Percentiles rank a stretch among this genome's conserved stretches.
phyloP scores from a whole-genome alignment of 2,329 filamentous ascomycete species.

The Leptographium procerum region DNA sequence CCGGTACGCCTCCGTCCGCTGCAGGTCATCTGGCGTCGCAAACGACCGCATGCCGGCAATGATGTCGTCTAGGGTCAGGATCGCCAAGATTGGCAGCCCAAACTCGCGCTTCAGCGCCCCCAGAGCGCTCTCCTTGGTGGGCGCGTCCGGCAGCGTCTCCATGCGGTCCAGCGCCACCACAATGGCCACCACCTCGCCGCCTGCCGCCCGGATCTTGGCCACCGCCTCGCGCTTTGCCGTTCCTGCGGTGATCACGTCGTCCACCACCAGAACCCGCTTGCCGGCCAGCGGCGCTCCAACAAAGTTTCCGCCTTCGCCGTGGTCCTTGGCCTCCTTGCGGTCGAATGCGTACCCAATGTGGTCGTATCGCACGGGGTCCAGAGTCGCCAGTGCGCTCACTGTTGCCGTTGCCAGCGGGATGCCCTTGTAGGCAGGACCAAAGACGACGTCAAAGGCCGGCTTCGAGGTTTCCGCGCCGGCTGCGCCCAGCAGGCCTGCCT shows the following conservation, averaged over 20 bases:
- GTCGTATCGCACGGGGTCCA: conserved; percentile 37
- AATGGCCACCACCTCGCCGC: conserved; percentile 75
- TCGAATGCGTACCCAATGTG: conserved; percentile 79
- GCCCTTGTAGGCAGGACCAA: conserved; percentile 93
- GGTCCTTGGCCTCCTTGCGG: conserved; percentile 90
- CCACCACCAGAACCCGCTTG: conserved; percentile 79
- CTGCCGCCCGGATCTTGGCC: conserved; percentile 74
- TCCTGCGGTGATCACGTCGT: conserved; percentile 93
- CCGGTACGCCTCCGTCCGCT: conserved; percentile 63
- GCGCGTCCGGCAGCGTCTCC: conserved; percentile 59
- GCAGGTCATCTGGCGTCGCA: conserved; percentile 50
- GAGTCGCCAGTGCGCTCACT: conserved; percentile 27
- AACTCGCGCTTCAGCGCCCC: conserved; percentile 76
- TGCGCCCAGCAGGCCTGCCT: conserved; percentile 5
- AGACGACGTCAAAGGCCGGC: conserved; percentile 64
- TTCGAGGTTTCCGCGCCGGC: neutral
- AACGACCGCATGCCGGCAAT: conserved; percentile 54
- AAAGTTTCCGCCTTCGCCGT: conserved; percentile 89
- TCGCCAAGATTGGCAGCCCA: conserved; percentile 70
- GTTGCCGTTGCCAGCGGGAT: conserved; percentile 76
- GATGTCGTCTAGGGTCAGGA: conserved; percentile 76
- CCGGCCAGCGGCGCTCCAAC: conserved; percentile 78
- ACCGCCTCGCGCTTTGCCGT: conserved; percentile 91
- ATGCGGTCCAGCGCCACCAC: conserved; percentile 80
- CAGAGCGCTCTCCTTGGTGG: conserved; percentile 68